These are phyloP conservation scores for Podila verticillata DNA, from an alignment of 192 early-diverging fungal genomes.

Conservation along the genomic window DNA sequence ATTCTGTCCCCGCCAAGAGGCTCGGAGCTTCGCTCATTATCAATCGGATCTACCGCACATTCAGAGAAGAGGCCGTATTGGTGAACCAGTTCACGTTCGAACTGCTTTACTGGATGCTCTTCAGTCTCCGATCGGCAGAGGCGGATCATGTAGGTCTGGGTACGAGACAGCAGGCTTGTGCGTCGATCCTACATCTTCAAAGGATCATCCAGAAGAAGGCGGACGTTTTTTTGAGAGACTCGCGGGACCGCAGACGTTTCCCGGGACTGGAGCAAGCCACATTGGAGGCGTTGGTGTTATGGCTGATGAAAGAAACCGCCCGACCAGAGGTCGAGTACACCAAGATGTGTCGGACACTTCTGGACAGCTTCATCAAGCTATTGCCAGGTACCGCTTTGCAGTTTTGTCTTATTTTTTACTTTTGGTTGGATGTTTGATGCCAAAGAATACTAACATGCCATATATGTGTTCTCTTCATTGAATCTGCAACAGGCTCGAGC, in stretches of 20 bases:
- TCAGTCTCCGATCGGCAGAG: constrained; percentile 68
- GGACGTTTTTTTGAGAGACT: constrained; percentile 58
- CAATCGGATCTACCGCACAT: constrained; percentile 74
- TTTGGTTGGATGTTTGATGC: not conserved
- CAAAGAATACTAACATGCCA: too few relatives aligned
- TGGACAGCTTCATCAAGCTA: constrained; percentile 63
- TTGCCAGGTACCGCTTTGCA: constrained; percentile 52
- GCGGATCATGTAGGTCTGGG: constrained; percentile 68
- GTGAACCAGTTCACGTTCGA: constrained; percentile 77
- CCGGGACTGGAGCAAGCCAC: constrained; percentile 54
- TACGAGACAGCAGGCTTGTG: constrained; percentile 58
- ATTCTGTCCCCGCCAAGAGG: constrained; percentile 70
- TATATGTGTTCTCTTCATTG: not conserved
- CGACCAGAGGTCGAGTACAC: constrained; percentile 66
- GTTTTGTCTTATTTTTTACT: not conserved
- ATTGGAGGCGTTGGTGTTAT: constrained; percentile 61
- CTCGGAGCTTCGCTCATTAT: constrained; percentile 75
- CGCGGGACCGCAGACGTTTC: constrained; percentile 55
- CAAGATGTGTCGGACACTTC: constrained; percentile 67
- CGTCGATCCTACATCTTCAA: constrained; percentile 65
- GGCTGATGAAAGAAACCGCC: constrained; percentile 67
- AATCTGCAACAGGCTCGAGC: constrained; percentile 6
- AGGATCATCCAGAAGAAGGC: constrained; percentile 68
- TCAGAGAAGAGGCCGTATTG: constrained; percentile 71
- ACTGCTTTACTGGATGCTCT: constrained; percentile 72